Evolutionary conservation across 2,329 filamentous ascomycete genomes (phyloP), one percentile per base, ranked within the genome.

Genomic region (Botrytis aclada): DNA sequence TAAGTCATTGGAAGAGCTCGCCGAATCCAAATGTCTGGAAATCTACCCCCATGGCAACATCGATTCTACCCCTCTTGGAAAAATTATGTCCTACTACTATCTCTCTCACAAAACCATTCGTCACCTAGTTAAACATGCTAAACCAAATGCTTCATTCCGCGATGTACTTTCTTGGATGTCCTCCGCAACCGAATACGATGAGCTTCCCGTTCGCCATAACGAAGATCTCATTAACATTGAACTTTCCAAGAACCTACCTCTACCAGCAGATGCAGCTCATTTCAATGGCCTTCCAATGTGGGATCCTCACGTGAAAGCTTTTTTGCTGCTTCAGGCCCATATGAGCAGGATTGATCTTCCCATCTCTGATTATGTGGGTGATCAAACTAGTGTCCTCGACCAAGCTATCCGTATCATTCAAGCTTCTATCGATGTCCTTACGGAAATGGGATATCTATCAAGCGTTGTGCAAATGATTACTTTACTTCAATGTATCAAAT

Each of bases 41-140:
- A 87, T 97, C 4, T 92, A 93, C 79, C 90, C 92, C 62, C 97
- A 96, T 76, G 95, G 95, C 61, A 92, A 97, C 77, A 90, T 99
- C 41, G 93, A 97, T 77, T 86, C 95, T 0, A 98, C 96, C 0
- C 91, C 95, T 0, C 87, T 98, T 10, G 96, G 96, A 79, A 98
- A 97, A 84, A 98, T 99, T 80, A 98, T 98, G 94, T 97, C 93
- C 82, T 99, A 98, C 86, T 99, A 99, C 86, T 99, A 99, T 81
- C 90, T 96, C 65, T 97, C 95, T 0, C 96, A 99, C 84, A 93
- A 93, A 83, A 99, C 96, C 0, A 94, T 99, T 78, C 93, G 96
- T 1, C 91, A 94, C 78, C 88, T 99, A 10, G 89, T 93, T 75
- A 87, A 89, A 64, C 88, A 95, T 77, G 93, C 92, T 37, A 95